A percentile compares a stretch with the other conserved stretches of the same genome.
phyloP scores from a whole-genome alignment of 2,329 filamentous ascomycete species.

The Pseudopyricularia cyperi region DNA sequence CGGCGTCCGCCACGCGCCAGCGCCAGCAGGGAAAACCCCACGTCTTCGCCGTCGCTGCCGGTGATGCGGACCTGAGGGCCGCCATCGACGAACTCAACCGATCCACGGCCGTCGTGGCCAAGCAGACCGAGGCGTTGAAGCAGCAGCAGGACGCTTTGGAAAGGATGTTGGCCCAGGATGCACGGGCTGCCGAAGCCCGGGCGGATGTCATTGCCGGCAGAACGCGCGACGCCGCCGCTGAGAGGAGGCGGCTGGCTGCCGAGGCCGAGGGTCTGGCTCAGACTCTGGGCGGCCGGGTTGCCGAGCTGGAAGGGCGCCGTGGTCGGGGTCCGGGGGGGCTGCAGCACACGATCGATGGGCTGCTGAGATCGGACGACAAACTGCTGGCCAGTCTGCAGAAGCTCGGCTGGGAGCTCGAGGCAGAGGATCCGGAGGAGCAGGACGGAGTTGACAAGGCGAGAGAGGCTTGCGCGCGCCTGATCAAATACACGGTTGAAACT shows the following conservation, averaged over 20 bases:
- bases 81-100: constrained; percentile 51
- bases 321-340: constrained; percentile 24
- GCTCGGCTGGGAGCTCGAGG: constrained; percentile 46
- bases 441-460: constrained; percentile 42
- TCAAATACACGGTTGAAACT: constrained; percentile 43
- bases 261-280: constrained; percentile 37
- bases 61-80: constrained; percentile 43
- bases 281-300: constrained; percentile 28
- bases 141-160: constrained; percentile 49
- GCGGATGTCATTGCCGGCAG: constrained; percentile 19
- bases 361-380: constrained; percentile 50
- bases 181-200: constrained; percentile 19
- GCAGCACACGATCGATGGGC: constrained; percentile 31
- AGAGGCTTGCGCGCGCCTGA: constrained; percentile 43
- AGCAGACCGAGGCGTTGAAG: constrained; percentile 48
- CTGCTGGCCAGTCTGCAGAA: constrained; percentile 53
- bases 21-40: constrained; percentile 9
- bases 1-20: neutral
- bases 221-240: constrained; percentile 23
- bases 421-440: constrained; percentile 36
- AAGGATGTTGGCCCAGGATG: constrained; percentile 31
- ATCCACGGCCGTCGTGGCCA: constrained; percentile 51
- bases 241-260: constrained; percentile 25
- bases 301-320: constrained; percentile 32
- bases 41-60: constrained; percentile 29